phyloP scores from a whole-genome alignment of 768 basidiomycete species.

The Boletus rufocinnamomeus region DNA sequence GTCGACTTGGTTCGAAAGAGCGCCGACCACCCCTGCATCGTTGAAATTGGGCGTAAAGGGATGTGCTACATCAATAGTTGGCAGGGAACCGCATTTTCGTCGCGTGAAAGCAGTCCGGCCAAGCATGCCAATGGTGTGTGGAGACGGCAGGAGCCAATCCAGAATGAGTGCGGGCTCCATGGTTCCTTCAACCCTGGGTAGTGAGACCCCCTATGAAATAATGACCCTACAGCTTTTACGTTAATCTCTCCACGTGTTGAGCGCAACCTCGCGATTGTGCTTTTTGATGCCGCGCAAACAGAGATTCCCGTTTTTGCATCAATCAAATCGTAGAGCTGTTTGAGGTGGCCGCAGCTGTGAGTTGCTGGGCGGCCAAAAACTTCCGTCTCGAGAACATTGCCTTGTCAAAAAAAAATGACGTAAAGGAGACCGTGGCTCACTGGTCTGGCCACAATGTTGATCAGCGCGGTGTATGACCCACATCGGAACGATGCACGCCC shows the following conservation, averaged over 20 bases:
- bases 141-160: background rate
- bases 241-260: background rate
- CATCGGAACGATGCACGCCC: slow-evolving; percentile 1
- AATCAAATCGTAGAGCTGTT: background rate
- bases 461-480: slow-evolving; percentile 3
- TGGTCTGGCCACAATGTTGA: background rate
- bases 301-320: background rate
- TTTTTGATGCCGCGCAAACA: background rate
- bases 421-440: slow-evolving; percentile 1
- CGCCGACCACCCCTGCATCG: background rate
- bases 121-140: background rate
- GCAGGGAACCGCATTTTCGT: background rate
- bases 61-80: background rate
- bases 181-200: background rate
- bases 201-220: background rate
- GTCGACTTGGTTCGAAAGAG: too few species aligned
- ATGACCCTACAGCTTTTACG: background rate
- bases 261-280: background rate
- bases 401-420: slow-evolving; percentile 1
- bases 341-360: background rate
- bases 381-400: background rate
- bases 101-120: background rate
- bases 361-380: background rate
- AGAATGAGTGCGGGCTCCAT: background rate
- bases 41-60: background rate